These are phyloP conservation scores for Penicillium paneum DNA, from an alignment of 2,329 filamentous ascomycete species.

Conservation along the genomic window DNA sequence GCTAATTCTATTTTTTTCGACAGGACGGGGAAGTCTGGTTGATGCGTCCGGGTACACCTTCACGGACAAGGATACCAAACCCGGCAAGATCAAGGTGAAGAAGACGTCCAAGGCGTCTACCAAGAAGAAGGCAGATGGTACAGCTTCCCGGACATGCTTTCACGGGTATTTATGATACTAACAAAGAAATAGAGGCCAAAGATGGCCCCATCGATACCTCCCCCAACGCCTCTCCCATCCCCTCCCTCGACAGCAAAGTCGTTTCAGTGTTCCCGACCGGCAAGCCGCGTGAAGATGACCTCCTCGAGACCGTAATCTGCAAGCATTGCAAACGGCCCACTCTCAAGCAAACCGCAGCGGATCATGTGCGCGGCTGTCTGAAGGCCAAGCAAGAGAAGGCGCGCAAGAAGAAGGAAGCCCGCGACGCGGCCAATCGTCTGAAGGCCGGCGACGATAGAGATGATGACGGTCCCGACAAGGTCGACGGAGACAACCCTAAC, in stretches of 20 bases:
- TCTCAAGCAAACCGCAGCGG: constrained; percentile 68
- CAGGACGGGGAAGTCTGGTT: constrained; percentile 38
- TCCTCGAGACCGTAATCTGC: constrained; percentile 75
- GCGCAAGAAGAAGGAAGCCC: constrained; percentile 70
- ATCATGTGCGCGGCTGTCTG: constrained; percentile 79
- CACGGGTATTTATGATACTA: neutral
- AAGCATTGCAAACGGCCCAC: constrained; percentile 93
- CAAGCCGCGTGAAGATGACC: constrained; percentile 77
- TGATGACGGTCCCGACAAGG: constrained; percentile 44
- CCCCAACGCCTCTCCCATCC: constrained; percentile 42
- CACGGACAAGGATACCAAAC: constrained; percentile 44
- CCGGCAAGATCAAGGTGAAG: constrained; percentile 46
- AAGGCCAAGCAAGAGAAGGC: constrained; percentile 80
- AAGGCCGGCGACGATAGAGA: constrained; percentile 49
- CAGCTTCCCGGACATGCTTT: constrained; percentile 7
- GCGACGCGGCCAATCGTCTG: constrained; percentile 66
- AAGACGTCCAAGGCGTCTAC: constrained; percentile 35
- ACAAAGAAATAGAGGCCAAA: constrained; percentile 21
- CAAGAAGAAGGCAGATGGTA: constrained; percentile 37
- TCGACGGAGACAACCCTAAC: constrained; percentile 45
- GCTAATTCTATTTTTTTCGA: constrained; percentile 5
- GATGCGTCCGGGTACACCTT: constrained; percentile 48
- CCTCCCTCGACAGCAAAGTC: constrained; percentile 68
- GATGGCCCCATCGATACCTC: constrained; percentile 31
- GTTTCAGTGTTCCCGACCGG: constrained; percentile 78